Conservation (phyloP, 1,284 basidiomycete genomes). For the Ganoderma resinaceum region DNA sequence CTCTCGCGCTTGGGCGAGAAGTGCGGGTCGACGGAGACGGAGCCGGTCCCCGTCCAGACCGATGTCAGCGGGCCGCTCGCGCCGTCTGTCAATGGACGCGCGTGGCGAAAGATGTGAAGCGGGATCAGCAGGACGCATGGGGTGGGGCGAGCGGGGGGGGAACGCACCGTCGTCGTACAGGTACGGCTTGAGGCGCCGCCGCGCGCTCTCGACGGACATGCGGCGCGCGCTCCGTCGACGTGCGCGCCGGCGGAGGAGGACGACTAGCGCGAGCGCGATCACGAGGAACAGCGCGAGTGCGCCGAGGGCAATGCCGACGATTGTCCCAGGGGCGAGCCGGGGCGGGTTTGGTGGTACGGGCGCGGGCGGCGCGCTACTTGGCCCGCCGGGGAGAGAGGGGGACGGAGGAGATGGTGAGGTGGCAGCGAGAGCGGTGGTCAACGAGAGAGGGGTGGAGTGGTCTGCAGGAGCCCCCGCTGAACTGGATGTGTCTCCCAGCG, state of each 20-base stretch:
- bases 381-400: too few species aligned
- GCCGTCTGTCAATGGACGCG: background rate
- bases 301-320: background rate
- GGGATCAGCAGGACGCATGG: too few species aligned
- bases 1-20: background rate
- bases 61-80: background rate
- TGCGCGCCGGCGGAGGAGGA: background rate
- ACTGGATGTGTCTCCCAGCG: too few species aligned
- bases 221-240: background rate
- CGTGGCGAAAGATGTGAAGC: background rate
- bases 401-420: too few species aligned
- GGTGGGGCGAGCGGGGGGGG: background rate
- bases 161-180: background rate
- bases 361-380: background rate
- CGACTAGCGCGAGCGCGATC: background rate
- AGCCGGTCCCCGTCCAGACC: background rate
- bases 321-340: background rate
- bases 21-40: background rate
- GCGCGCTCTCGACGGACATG: background rate
- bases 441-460: too few species aligned
- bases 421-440: too few species aligned
- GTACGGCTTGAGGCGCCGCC: background rate
- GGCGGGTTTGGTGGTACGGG: background rate
- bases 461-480: too few species aligned
- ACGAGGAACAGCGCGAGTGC: background rate